Conservation (phyloP, 2,329 filamentous ascomycete genomes). For the Aspergillus aculeatinus region DNA sequence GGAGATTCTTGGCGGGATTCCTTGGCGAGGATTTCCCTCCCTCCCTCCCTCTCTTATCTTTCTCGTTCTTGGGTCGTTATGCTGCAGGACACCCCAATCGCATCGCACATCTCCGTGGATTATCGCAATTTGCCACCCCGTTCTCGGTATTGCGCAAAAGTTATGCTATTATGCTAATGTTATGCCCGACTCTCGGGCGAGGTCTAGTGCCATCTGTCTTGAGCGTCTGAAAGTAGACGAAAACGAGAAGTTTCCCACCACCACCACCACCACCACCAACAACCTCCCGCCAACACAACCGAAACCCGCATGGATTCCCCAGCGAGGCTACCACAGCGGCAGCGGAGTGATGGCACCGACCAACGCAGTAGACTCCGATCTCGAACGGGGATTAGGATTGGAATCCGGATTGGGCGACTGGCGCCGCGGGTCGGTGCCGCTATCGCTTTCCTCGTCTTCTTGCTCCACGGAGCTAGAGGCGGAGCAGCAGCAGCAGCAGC, state of each 20-base stretch:
- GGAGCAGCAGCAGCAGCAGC: too few relatives aligned
- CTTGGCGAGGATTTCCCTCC: background rate
- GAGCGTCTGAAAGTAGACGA: background rate
- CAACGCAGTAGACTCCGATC: too few relatives aligned
- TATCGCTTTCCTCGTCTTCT: constrained; percentile 10
- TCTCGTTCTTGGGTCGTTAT: background rate
- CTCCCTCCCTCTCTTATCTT: background rate
- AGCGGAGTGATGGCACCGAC: too few relatives aligned
- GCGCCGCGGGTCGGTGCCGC: background rate
- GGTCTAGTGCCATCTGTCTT: background rate
- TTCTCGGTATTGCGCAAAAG: background rate
- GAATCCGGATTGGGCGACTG: background rate
- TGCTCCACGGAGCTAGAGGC: background rate
- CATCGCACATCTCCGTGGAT: background rate
- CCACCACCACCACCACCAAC: background rate
- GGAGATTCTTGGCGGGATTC: background rate
- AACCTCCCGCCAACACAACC: background rate
- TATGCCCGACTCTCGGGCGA: background rate
- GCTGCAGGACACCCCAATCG: too few relatives aligned
- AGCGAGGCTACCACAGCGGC: background rate
- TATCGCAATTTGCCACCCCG: background rate
- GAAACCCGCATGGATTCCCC: background rate
- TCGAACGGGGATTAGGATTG: background rate
- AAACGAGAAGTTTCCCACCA: background rate
- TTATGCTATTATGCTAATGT: background rate